Percentiles rank a stretch among this genome's conserved stretches.
phyloP scores from a whole-genome alignment of 148 eudicot species.

The Persicaria tinctoria region DNA sequence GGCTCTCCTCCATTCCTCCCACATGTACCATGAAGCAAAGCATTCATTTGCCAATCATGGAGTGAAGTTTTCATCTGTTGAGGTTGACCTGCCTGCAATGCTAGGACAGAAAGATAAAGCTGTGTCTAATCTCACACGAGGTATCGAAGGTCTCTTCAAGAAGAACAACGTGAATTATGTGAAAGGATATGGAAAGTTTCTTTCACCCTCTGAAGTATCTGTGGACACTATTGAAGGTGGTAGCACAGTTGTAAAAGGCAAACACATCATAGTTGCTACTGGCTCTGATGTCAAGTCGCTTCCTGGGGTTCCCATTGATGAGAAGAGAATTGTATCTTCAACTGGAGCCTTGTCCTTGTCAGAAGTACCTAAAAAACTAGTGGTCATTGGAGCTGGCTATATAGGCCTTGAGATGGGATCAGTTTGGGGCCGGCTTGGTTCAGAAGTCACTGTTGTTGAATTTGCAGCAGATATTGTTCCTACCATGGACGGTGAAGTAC shows the following conservation, averaged over 20 bases:
- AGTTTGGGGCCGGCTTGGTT: conserved; percentile 94
- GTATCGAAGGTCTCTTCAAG: conserved; percentile 91
- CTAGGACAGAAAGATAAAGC: conserved; percentile 90
- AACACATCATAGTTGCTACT: conserved; percentile 78
- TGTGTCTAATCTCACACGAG: conserved; percentile 55
- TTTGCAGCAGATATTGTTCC: conserved; percentile 84
- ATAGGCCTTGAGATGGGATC: conserved; percentile 96
- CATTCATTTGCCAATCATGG: conserved; percentile 80
- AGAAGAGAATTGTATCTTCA: conserved; percentile 77
- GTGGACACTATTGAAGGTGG: conserved; percentile 72
- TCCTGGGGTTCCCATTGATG: conserved; percentile 84
- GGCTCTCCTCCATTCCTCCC: conserved; percentile 95
- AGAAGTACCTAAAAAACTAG: conserved; percentile 68
- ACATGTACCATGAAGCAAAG: conserved; percentile 91
- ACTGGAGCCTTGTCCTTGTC: conserved; percentile 70
- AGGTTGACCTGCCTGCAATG: conserved; percentile 87
- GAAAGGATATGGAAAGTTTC: conserved; percentile 76
- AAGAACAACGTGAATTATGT: conserved; percentile 92
- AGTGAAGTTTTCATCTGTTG: conserved; percentile 55
- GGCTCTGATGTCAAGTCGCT: conserved; percentile 91
- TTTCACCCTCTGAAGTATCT: conserved; percentile 77
- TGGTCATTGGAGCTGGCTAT: conserved; percentile 95
- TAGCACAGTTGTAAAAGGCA: conserved; percentile 71
- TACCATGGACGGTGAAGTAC: conserved; percentile 80
- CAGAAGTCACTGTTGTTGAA: conserved; percentile 88